Evolutionary conservation across 2,329 filamentous ascomycete species (phyloP).

Genomic region (Teratosphaeria pseudoeucalypti): DNA sequence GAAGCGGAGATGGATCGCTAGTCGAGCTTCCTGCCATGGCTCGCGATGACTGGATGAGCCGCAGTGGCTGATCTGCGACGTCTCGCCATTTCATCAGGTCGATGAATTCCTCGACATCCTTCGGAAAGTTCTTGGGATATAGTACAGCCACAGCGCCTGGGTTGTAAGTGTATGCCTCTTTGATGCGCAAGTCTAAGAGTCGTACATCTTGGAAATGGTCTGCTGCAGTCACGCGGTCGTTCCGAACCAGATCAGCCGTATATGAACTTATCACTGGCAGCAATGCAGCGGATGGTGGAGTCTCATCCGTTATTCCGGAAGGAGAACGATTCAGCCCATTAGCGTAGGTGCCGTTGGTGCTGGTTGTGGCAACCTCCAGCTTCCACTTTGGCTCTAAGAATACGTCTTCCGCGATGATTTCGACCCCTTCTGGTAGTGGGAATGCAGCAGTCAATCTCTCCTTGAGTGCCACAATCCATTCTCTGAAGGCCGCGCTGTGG

Average conservation of each 20-base stretch:
- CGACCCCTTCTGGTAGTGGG: slow-evolving; percentile 56
- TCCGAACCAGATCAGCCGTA: slow-evolving; percentile 50
- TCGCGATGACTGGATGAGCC: slow-evolving; percentile 32
- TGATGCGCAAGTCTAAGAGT: slow-evolving; percentile 52
- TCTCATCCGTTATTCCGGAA: neutral
- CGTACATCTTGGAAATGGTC: slow-evolving; percentile 93
- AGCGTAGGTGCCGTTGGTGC: neutral
- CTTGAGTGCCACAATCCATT: slow-evolving; percentile 46
- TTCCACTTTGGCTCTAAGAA: slow-evolving; percentile 68
- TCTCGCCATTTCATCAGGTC: slow-evolving; percentile 66
- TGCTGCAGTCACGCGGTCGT: slow-evolving; percentile 61
- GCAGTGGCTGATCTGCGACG: slow-evolving; percentile 60
- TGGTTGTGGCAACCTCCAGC: slow-evolving; percentile 23
- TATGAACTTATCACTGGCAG: slow-evolving; percentile 51
- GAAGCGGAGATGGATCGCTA: slow-evolving; percentile 27
- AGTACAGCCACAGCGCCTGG: slow-evolving; percentile 76
- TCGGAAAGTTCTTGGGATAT: slow-evolving; percentile 75
- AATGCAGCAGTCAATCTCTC: slow-evolving; percentile 55
- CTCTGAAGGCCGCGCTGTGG: slow-evolving; percentile 38
- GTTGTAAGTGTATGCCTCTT: slow-evolving; percentile 37
- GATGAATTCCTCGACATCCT: slow-evolving; percentile 71
- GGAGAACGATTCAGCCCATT: slow-evolving; percentile 21
- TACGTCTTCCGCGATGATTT: slow-evolving; percentile 62
- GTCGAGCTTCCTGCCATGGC: slow-evolving; percentile 21
- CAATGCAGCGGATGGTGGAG: slow-evolving; percentile 23